phyloP scores from a whole-genome alignment of 805 yeast genomes.

The Metschnikowia arizonensis region DNA sequence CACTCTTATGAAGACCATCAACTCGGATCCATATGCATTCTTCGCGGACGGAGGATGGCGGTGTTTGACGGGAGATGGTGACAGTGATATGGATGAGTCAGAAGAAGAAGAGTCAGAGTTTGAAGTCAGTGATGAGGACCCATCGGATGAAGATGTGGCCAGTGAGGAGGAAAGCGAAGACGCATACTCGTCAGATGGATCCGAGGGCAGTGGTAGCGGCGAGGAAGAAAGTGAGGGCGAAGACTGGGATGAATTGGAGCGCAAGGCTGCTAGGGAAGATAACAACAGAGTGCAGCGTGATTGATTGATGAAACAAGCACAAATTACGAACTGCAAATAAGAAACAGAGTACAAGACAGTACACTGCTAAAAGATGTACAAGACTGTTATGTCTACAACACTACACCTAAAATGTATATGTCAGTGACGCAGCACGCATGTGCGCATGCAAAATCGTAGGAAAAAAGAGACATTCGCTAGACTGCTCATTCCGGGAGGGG shows the following conservation, averaged over 20 bases:
- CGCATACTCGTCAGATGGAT: slow-evolving; percentile 37
- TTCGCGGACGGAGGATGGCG: slow-evolving; percentile 95
- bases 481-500: not conserved
- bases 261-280: slow-evolving; percentile 51
- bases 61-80: slow-evolving; percentile 86
- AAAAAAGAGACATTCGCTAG: not conserved
- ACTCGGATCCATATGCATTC: slow-evolving; percentile 90
- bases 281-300: slow-evolving; percentile 20
- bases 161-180: slow-evolving; percentile 46
- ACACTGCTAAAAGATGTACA: too few relatives aligned
- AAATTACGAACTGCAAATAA: not conserved
- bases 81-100: slow-evolving; percentile 58
- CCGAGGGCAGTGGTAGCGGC: slow-evolving; percentile 27
- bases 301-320: slow-evolving; percentile 7
- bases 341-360: not conserved
- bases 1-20: slow-evolving; percentile 89
- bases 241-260: slow-evolving; percentile 62
- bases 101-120: slow-evolving; percentile 70
- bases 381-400: too few relatives aligned
- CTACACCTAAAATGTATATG: not conserved
- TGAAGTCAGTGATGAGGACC: slow-evolving; percentile 59
- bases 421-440: not conserved
- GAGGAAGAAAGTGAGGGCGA: slow-evolving; percentile 39
- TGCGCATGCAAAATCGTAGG: not conserved
- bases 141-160: slow-evolving; percentile 57